Percentiles rank a stretch among this genome's conserved stretches.
phyloP scores from a whole-genome alignment of 495 filamentous ascomycete genomes.

The Lindgomyces ingoldianus region DNA sequence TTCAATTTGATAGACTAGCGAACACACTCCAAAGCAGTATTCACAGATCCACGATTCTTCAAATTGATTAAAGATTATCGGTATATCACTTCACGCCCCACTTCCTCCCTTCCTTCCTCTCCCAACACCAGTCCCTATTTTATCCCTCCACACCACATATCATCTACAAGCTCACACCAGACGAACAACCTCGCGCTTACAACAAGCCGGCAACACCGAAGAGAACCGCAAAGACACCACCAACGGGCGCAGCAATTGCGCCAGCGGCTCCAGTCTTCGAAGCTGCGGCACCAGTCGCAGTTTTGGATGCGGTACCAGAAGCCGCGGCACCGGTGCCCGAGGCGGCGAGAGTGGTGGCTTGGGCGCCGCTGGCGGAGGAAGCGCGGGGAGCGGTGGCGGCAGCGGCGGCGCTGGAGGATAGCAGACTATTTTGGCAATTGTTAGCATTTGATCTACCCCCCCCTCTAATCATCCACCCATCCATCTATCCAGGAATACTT shows the following conservation, averaged over 20 bases:
- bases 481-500: background rate
- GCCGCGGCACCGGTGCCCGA: slow-evolving; percentile 5
- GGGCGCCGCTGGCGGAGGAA: slow-evolving; percentile 11
- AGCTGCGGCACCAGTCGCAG: background rate
- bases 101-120: background rate
- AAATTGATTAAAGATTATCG: slow-evolving; percentile 19
- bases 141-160: background rate
- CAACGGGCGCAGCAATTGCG: slow-evolving; percentile 17
- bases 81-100: too few relatives aligned
- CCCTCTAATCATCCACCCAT: background rate
- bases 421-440: slow-evolving; percentile 8
- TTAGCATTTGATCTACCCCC: background rate
- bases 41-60: background rate
- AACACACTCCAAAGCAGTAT: background rate
- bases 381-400: slow-evolving; percentile 16
- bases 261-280: slow-evolving; percentile 26
- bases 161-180: background rate
- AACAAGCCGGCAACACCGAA: slow-evolving; percentile 35
- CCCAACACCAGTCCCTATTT: background rate
- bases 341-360: slow-evolving; percentile 2
- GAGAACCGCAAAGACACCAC: slow-evolving; percentile 27
- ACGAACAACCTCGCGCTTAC: too few relatives aligned
- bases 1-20: background rate
- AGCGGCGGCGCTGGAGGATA: slow-evolving; percentile 17
- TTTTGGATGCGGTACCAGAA: slow-evolving; percentile 14